Base-by-base conservation (phyloP, 2,329 filamentous ascomycete species). In the Sporothrix brunneoviolacea region DNA sequence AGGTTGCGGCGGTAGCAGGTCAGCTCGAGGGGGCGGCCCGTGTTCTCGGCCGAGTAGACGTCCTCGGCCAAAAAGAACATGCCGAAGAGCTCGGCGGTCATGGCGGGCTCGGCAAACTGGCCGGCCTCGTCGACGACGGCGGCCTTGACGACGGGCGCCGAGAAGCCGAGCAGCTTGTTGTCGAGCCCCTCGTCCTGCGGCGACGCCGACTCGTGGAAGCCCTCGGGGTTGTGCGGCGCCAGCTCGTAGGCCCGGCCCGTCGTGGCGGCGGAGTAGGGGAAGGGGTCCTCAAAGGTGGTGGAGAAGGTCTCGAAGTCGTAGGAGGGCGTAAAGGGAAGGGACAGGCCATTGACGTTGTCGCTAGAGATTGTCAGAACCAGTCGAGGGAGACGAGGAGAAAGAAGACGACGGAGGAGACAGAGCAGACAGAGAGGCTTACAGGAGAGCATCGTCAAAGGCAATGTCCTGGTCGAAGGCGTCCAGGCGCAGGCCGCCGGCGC, bases 1-100 rank as follows among this genome's bases (percentile, higher is more conserved):
- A 97, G 74, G 62, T 97, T 97, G 45, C 91, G 81, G 38, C 91
- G 84, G 65, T 97, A 97, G 74, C 91, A 97, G 0, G 91, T 97
- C 64, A 97, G 70, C 69, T 97, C 91, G 45, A 85, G 76, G 0
- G 84, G 83, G 5, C 82, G 70, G 8, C 74, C 75, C 3, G 70
- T 65, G 40, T 68, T 66, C 44, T 80, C 71, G 68, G 79, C 67
- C 66, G 82, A 65, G 71, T 88, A 91, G 5, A 89, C 86, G 59
- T 88, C 86, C 64, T 91, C 87, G 39, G 87, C 87, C 22, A 91
- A 79, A 62, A 91, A 90, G 73, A 91, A 91, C 86, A 91, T 91
- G 75, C 87, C 87, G 61, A 89, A 87, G 12, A 91, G 71, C 68
- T 91, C 86, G 51, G 86, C 86, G 19, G 77, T 76, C 73, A 91